Evolutionary conservation across 805 yeast species (phyloP), one percentile per base, ranked within the genome.

Genomic region (Candida pseudofarinosa): DNA sequence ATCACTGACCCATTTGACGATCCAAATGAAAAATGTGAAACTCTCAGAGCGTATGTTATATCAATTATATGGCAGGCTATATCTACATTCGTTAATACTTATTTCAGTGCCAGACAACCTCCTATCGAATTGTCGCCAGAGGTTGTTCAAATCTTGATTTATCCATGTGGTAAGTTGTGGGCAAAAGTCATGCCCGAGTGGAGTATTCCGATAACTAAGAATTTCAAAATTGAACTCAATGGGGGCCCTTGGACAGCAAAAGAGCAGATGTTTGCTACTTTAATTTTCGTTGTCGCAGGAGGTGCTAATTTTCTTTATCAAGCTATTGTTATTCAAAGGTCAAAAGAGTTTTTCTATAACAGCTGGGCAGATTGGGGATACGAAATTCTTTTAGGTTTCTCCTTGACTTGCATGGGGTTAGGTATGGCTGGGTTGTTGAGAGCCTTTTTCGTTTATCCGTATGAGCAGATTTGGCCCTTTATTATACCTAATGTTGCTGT

Each of bases 241-340:
- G 83, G 82, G 2, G 85, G 87, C 7, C 83, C 83, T 10, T 83
- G 85, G 83, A 64, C 70, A 20, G 66, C 59, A 48, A 81, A 81
- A 54, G 87, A 81, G 52, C 88, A 82, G 57, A 79, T 80, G 81
- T 69, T 83, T 45, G 68, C 83, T 1, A 77, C 87, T 5, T 54
- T 71, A 41, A 36, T 45, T 32, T 33, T 36, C 8, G 28, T 43
- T 5, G 37, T 40, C 19, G 19, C 43, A 4, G 14, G 38, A 8
- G 28, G 28, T 23, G 28, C 28, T 10, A 23, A 23, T 10, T 23
- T 23, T 23, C 28, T 23, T 23, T 23, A 23, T 10, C 28, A 23
- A 10, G 28, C 28, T 6, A 10, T 23, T 10, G 28, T 23, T 23
- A 23, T 23, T 7, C 28, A 23, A 23, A 40, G 35, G 17, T 35